Evolutionary conservation across 805 yeast species (phyloP).

Genomic region (Saccharomycopsis sp.): DNA sequence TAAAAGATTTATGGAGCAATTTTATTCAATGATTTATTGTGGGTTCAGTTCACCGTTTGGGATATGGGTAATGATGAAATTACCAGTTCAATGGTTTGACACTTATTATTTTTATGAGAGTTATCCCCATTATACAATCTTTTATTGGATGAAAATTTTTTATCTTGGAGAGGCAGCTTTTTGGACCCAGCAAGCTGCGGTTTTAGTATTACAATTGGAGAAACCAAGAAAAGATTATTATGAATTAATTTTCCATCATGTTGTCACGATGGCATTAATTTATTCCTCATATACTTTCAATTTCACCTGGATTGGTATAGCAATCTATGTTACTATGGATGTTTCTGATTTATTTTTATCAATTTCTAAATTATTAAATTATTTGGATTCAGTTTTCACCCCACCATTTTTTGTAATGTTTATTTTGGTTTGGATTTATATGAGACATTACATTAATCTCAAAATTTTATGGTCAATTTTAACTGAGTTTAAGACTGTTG

Average conservation of each 20-base stretch:
- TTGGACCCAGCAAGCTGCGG: conserved; percentile 94
- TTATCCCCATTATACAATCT: conserved; percentile 80
- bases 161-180: conserved; percentile 92
- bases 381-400: conserved; percentile 60
- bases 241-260: conserved; percentile 89
- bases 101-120: conserved; percentile 72
- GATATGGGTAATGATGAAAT: conserved; percentile 73
- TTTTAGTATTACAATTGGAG: conserved; percentile 77
- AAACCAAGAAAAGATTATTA: conserved; percentile 91
- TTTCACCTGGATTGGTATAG: conserved; percentile 92
- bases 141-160: conserved; percentile 63
- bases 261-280: conserved; percentile 82
- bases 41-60: conserved; percentile 82
- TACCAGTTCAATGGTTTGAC: conserved; percentile 86
- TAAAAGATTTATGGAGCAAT: conserved; percentile 87
- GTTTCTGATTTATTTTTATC: conserved; percentile 86
- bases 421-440: conserved; percentile 70
- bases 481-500: conserved; percentile 82
- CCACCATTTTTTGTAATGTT: conserved; percentile 66
- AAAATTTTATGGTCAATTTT: conserved; percentile 75
- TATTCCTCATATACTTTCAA: conserved; percentile 88
- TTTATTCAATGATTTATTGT: conserved; percentile 76
- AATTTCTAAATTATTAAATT: conserved; percentile 77
- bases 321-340: conserved; percentile 92
- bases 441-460: conserved; percentile 81